Conservation (phyloP, 2,329 filamentous ascomycete species). For the Tolypocladium endophyticum region DNA sequence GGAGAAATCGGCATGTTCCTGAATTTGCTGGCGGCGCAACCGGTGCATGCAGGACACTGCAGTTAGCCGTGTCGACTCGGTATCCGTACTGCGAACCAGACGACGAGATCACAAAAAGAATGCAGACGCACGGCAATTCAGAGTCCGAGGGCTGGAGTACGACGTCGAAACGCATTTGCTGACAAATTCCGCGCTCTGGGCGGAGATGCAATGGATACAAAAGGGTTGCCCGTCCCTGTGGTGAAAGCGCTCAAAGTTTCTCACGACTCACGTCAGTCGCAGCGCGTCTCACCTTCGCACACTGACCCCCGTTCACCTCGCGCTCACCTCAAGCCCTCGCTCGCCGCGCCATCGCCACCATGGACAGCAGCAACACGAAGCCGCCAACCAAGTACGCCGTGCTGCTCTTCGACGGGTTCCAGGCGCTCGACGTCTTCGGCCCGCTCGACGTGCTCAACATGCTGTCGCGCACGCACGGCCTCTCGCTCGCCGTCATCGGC, state of each 20-base stretch:
- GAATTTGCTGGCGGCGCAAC: too few species aligned
- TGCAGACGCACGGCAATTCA: neutral
- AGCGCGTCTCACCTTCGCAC: neutral
- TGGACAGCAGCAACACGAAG: neutral
- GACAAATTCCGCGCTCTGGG: neutral
- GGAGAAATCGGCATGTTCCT: too few species aligned
- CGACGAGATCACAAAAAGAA: neutral
- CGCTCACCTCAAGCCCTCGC: neutral
- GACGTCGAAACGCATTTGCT: neutral
- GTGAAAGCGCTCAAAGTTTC: neutral
- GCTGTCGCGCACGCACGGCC: conserved; percentile 9
- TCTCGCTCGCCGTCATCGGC: conserved; percentile 17
- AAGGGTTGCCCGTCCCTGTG: neutral
- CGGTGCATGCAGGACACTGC: neutral
- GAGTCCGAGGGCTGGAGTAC: neutral
- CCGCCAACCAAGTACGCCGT: conserved; percentile 16
- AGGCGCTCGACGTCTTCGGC: conserved; percentile 29
- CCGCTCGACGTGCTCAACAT: conserved; percentile 23
- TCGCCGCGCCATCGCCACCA: neutral
- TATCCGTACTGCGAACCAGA: too few species aligned
- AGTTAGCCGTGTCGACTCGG: too few species aligned
- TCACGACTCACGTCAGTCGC: neutral
- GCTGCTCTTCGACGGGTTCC: conserved; percentile 23
- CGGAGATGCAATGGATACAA: neutral
- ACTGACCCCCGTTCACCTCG: neutral